Base-by-base conservation (phyloP, 2,329 filamentous ascomycete genomes). In the Paramyrothecium roridum region DNA sequence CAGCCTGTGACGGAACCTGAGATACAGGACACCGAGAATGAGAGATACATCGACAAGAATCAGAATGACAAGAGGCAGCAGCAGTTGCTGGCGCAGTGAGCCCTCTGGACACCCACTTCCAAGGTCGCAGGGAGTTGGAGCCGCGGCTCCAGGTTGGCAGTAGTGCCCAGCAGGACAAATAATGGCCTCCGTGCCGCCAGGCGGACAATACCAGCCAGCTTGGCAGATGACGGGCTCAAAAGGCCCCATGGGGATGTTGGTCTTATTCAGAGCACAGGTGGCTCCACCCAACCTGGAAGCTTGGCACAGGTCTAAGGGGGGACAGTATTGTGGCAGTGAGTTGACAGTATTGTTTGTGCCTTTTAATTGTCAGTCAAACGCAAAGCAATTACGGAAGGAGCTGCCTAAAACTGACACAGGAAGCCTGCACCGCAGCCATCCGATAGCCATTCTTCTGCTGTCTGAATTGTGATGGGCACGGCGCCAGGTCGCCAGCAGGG, bases 171-270 rank as follows among this genome's bases (percentile, higher is more conserved):
- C 56, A 0, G 79, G 79, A 52, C 81, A 84, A 11, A 56, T 51
- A 3, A 76, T 59, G 47, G 70, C 72, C 54, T 76, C 61, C 46
- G 67, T 73, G 11, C 76, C 76, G 21, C 61, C 54, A 4, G 54
- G 54, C 4, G 80, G 80, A 51, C 81, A 84, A 57, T 81, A 83
- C 52, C 65, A 70, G 2, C 80, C 80, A 40, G 72, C 59, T 45
- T 71, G 70, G 61, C 81, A 84, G 8, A 83, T 64, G 3, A 79
- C 68, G 1, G 81, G 81, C 58, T 84, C 81, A 52, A 79, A 77
- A 2, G 70, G 72, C 0, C 76, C 76, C 76, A 78, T 78, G 2
- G 62, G 71, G 17, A 73, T 64, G 52, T 76, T 77, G 6, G 45
- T 57, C 21, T 70, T 72, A 0, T 68, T 21, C 4, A 69, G 60